Evolutionary conservation across 371 early-diverging fungal genomes (phyloP), one percentile per base, ranked within the genome.

Genomic region (Mucor piriformis): DNA sequence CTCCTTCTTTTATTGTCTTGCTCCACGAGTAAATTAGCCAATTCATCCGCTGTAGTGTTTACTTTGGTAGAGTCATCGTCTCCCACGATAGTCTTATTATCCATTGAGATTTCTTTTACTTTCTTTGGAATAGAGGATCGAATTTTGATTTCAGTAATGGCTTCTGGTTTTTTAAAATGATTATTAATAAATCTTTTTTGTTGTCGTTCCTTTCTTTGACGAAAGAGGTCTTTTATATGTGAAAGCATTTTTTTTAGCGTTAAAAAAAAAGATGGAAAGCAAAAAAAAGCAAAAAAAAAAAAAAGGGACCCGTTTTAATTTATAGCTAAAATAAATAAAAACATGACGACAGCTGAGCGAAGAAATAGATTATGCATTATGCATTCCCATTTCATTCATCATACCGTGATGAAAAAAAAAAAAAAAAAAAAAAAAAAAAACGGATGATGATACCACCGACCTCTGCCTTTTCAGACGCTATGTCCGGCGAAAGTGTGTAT

Each of bases 141-240:
- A 18, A 43, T 42, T 24, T 29, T 25, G 2, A 16, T 35, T 40
- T 10, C 37, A 7, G 49, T 8, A 7, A 7, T 18, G 16, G 21
- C 23, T 25, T 35, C 29, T 24, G 35, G 46, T 60, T 44, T 60
- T 15, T 33, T 18, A 20, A 52, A 37, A 35, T 25, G 50, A 47
- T 44, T 35, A 29, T 16, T 53, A 43, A 64, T 27, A 53, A 38
- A 15, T 16, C 47, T 58, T 13, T 25, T 60, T 25, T 49, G 34
- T 10, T 49, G 43, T 12, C 52, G 32, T 32, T 61, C 61, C 43
- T 61, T 66, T 52, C 57, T 42, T 56, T 57, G 57, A n/a, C 61
- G 66, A 47, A 66, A 53, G 5, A 61, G 18, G 11, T 61, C 57
- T 66, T 66, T 66, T 18, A 66, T 57, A 16, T 57, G 57, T 8